Evolutionary conservation across 176 grass and related monocot species (phyloP), one percentile per base, ranked within the genome.

Genomic region (Juncus effusus): DNA sequence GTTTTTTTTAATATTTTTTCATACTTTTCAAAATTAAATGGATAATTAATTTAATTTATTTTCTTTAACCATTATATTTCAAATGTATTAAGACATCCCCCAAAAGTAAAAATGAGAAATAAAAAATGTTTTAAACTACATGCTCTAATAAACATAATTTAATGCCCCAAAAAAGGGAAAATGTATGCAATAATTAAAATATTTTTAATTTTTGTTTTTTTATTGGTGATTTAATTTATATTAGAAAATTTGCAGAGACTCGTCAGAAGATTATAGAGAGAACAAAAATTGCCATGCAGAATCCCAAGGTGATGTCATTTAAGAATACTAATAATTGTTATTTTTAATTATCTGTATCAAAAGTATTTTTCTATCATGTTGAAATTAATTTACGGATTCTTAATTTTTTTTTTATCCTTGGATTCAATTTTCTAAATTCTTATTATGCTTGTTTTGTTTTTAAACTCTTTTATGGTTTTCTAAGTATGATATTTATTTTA

Each of bases 291-390:
- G 93, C 93, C n/a, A 97, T 97, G 93, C 93, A 97, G 82, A 76
- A 97, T 68, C 88, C 93, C 88, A 92, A 97, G 93, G 93, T 97
- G 88, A 97, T 81, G 85, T 92, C 88, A 88, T 96, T 84, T 91
- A 96, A 90, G 92, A 91, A 78, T 66, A 76, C 69, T 72, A 28
- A 47, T 47, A 47, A 47, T 47, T 9, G 44, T 47, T 9, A 47
- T 47, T 47, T 28, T 47, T 47, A 47, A 47, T 47, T 9, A 47
- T 0, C 2, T 47, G 1, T 47, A 47, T 9, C 44, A 47, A 47
- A 47, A 63, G 0, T 28, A 28, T 28, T 28, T 28, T 28, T 28
- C 0, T 28, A 28, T 28, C 19, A 28, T 28, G 19, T 28, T 28
- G 19, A 28, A 28, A 28, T 28, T 28, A 28, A 28, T 28, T 28